These are phyloP conservation scores for Durusdinium trenchii DNA, from an alignment of 73 alveolate species.

Conservation along the genomic window DNA sequence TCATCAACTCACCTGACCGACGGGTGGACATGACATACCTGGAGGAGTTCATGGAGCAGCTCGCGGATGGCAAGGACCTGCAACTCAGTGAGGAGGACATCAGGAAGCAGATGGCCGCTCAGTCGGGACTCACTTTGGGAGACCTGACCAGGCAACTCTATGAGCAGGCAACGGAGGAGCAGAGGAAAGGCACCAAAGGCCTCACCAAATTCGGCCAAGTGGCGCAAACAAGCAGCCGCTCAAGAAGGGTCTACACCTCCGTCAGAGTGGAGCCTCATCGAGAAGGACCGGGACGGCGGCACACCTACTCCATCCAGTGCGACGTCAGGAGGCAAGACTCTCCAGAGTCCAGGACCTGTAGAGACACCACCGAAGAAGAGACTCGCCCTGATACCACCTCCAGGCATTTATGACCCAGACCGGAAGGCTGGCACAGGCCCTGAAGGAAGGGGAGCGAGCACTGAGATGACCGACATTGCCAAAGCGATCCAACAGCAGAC, in stretches of 20 bases:
- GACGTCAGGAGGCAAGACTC: too few relatives aligned
- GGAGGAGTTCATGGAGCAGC: background rate
- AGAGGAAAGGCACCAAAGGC: conserved; percentile 3
- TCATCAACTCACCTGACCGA: too few relatives aligned
- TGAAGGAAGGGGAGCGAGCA: background rate
- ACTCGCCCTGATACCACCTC: background rate
- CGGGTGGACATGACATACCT: too few relatives aligned
- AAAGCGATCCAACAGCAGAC: conserved; percentile 16
- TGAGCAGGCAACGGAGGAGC: background rate
- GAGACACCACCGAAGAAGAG: background rate
- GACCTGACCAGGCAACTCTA: background rate
- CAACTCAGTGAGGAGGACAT: background rate
- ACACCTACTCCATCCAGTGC: too few relatives aligned
- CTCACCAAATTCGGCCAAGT: background rate
- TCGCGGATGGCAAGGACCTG: background rate
- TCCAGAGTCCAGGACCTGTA: background rate
- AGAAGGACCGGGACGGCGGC: background rate
- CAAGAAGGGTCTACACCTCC: background rate
- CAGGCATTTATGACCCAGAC: background rate
- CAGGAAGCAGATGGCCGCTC: background rate
- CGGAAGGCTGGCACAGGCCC: conserved; percentile 27
- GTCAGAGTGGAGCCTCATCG: background rate
- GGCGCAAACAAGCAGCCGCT: background rate
- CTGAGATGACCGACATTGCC: background rate
- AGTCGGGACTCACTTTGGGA: background rate